Evolutionary conservation across 768 basidiomycete species (phyloP).

Genomic region (Trametes punicea): DNA sequence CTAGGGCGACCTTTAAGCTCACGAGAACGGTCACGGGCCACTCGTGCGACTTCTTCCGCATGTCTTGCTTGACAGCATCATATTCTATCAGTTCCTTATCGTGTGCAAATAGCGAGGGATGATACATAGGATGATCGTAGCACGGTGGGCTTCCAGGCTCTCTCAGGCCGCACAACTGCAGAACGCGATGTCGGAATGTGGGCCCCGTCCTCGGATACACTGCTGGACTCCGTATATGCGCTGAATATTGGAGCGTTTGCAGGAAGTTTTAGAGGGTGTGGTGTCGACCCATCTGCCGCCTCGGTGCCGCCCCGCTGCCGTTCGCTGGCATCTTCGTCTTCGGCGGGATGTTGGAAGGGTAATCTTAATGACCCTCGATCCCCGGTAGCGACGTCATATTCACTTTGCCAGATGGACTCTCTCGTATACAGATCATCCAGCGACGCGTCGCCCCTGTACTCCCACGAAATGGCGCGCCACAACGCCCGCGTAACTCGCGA

Average conservation of each 20-base stretch:
- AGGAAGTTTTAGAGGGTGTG: background rate
- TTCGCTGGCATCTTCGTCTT: background rate
- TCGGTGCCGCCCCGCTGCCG: conserved; percentile 1
- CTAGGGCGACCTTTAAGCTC: background rate
- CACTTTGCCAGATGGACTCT: background rate
- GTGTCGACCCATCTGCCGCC: background rate
- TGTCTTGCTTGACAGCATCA: background rate
- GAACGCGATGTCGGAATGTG: background rate
- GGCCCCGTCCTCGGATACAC: background rate
- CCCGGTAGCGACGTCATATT: background rate
- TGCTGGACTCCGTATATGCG: background rate
- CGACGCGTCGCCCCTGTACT: background rate
- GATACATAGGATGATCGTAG: background rate
- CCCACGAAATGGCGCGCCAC: background rate
- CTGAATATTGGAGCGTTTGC: background rate
- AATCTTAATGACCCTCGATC: conserved; percentile 1
- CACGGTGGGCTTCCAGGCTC: no score
- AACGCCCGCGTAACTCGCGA: conserved; percentile 4
- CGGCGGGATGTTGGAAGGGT: background rate
- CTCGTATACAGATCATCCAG: background rate
- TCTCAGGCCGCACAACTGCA: background rate
- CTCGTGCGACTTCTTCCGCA: background rate
- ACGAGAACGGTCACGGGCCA: conserved; percentile 4
- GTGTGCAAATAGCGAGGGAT: background rate
- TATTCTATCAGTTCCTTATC: background rate